Evolutionary conservation across 2,329 filamentous ascomycete species (phyloP).

Genomic region (Pyrenochaeta sp.): DNA sequence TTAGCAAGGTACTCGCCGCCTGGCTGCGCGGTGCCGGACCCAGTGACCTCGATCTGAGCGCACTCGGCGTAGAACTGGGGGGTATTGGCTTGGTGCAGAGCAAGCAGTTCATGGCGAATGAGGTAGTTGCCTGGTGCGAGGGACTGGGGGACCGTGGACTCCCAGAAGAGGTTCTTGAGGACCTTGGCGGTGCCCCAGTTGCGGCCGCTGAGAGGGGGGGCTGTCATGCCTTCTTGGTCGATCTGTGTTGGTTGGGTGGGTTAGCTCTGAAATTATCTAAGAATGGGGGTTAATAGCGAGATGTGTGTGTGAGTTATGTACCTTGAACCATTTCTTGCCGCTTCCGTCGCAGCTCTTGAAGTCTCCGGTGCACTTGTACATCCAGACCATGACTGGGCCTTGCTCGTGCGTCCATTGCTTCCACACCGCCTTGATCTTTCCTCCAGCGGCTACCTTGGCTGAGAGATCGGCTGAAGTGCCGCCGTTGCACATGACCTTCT

Average conservation of each 20-base stretch:
- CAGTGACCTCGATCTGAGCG: slow-evolving; percentile 63
- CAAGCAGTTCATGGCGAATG: slow-evolving; percentile 64
- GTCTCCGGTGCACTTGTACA: slow-evolving; percentile 58
- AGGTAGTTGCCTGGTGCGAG: slow-evolving; percentile 48
- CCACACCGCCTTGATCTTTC: slow-evolving; percentile 63
- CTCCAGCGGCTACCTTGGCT: slow-evolving; percentile 60
- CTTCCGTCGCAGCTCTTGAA: slow-evolving; percentile 62
- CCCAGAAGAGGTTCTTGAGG: slow-evolving; percentile 60
- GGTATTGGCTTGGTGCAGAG: slow-evolving; percentile 62
- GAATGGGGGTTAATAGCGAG: not conserved
- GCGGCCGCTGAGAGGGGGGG: slow-evolving; percentile 55
- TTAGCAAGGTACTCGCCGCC: slow-evolving; percentile 53
- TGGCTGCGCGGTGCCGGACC: slow-evolving; percentile 57
- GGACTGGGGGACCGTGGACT: slow-evolving; percentile 60
- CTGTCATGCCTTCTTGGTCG: slow-evolving; percentile 63
- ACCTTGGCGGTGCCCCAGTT: slow-evolving; percentile 62
- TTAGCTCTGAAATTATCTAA: not conserved
- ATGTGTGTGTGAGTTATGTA: slow-evolving; percentile 40
- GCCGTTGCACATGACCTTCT: slow-evolving; percentile 65
- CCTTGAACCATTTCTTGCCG: slow-evolving; percentile 66
- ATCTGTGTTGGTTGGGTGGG: slow-evolving; percentile 22
- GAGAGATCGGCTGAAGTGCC: slow-evolving; percentile 51
- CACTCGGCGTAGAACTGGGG: slow-evolving; percentile 66
- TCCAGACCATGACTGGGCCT: slow-evolving; percentile 67
- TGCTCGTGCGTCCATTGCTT: slow-evolving; percentile 67